Evolutionary conservation across 768 basidiomycete genomes (phyloP).

Genomic region (Rhodotorula kratochvilovae): DNA sequence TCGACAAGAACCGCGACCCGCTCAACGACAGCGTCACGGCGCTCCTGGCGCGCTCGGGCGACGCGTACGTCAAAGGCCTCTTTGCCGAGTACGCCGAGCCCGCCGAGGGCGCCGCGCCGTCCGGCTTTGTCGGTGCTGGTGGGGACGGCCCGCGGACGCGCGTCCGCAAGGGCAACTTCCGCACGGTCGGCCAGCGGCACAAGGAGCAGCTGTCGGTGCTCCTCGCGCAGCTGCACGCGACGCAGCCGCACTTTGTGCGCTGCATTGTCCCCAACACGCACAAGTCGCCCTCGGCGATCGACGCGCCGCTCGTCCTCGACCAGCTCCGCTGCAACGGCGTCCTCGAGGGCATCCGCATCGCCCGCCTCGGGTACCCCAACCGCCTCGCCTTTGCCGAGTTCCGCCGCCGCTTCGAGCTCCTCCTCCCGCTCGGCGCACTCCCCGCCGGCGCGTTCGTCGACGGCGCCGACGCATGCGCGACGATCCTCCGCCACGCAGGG

Average conservation of each 20-base stretch:
- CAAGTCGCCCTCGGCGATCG: conserved; percentile 86
- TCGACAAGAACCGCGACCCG: conserved; percentile 99
- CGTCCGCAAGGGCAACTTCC: conserved; percentile 91
- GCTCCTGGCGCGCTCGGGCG: conserved; percentile 73
- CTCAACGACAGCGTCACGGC: conserved; percentile 91
- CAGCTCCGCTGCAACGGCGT: conserved; percentile 98
- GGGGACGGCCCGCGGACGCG: conserved; percentile 54
- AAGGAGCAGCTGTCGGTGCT: conserved; percentile 89
- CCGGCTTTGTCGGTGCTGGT: conserved; percentile 8
- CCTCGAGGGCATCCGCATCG: conserved; percentile 95
- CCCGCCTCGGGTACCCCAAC: conserved; percentile 94
- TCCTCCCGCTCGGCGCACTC: conserved; percentile 70
- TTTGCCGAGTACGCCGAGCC: conserved; percentile 74
- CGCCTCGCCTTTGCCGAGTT: conserved; percentile 95
- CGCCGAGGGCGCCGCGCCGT: conserved; percentile 37
- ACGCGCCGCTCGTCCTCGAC: conserved; percentile 90
- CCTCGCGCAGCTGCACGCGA: conserved; percentile 84
- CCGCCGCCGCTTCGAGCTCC: conserved; percentile 89
- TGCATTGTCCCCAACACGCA: conserved; percentile 92
- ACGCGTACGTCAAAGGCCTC: conserved; percentile 72
- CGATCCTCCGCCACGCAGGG: conserved; percentile 83
- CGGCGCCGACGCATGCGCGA: conserved; percentile 83
- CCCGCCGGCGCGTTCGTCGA: conserved; percentile 90
- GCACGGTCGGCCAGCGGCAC: conserved; percentile 91
- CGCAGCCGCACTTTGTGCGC: conserved; percentile 95